phyloP scores from a whole-genome alignment of 140 eudicot species.

The Anethum foeniculum region DNA sequence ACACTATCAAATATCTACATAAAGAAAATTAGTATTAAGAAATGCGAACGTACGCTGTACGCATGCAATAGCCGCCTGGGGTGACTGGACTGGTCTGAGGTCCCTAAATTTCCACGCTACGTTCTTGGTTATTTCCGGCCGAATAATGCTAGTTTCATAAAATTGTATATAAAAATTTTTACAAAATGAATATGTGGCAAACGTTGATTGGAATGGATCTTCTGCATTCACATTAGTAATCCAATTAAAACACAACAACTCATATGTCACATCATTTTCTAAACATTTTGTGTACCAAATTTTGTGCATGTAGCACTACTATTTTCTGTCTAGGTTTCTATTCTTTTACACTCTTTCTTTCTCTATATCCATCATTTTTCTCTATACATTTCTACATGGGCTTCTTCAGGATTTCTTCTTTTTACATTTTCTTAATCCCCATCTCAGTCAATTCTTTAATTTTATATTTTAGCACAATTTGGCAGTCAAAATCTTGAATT shows the following conservation, averaged over 20 bases:
- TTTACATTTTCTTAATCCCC: not conserved
- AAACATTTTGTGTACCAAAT: too few species aligned
- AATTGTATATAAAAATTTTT: too few species aligned
- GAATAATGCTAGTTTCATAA: too few species aligned
- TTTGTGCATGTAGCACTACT: too few species aligned
- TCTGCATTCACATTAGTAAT: too few species aligned
- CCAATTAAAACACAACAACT: too few species aligned
- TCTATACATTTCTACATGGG: constrained; percentile 1
- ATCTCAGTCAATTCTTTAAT: not conserved
- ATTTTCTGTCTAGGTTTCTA: too few species aligned
- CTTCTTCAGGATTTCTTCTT: not conserved
- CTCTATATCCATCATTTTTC: not conserved
- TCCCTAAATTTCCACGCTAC: not conserved
- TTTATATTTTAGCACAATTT: not conserved
- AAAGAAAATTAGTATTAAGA: not conserved
- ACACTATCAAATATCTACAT: not conserved
- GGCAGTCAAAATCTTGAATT: not conserved
- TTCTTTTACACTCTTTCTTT: not conserved
- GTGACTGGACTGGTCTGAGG: not conserved
- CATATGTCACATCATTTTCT: too few species aligned
- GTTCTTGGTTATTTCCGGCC: not conserved
- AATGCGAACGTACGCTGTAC: too few species aligned
- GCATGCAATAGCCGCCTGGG: not conserved
- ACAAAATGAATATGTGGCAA: too few species aligned
- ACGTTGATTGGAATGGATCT: too few species aligned